phyloP scores from a whole-genome alignment of 108 stramenopile genomes.

The Halocafeteria seosinensis region DNA sequence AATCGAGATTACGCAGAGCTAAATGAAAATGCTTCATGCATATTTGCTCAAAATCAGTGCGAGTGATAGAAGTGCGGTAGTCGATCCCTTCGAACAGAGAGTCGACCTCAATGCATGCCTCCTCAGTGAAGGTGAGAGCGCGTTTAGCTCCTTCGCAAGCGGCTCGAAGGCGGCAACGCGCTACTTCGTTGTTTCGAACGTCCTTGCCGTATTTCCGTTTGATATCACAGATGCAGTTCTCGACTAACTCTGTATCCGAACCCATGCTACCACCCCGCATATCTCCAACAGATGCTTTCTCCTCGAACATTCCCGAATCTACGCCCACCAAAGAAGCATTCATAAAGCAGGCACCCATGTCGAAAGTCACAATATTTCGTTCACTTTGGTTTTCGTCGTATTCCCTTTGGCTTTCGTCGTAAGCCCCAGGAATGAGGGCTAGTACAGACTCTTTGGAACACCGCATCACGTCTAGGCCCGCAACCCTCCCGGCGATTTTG shows the following conservation, averaged over 20 bases:
- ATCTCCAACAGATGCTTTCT: conserved; percentile 67
- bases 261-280: conserved; percentile 77
- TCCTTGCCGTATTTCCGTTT: conserved; percentile 45
- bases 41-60: conserved; percentile 16
- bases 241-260: conserved; percentile 64
- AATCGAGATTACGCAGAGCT: conserved; percentile 22
- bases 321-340: conserved; percentile 68
- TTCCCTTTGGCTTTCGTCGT: conserved; percentile 34
- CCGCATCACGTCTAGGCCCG: conserved; percentile 73
- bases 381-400: not conserved
- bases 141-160: conserved; percentile 60
- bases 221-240: conserved; percentile 53
- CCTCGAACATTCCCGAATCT: conserved; percentile 61
- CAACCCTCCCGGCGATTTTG: conserved; percentile 81
- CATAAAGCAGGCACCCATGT: conserved; percentile 93
- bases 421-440: conserved; percentile 88
- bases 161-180: conserved; percentile 47
- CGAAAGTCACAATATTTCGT: conserved; percentile 79
- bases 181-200: conserved; percentile 42
- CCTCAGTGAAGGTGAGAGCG: conserved; percentile 41
- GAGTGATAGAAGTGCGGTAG: conserved; percentile 24
- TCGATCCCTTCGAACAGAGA: conserved; percentile 37
- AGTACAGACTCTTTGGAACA: conserved; percentile 97
- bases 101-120: conserved; percentile 46
- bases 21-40: conserved; percentile 4